Evolutionary conservation across 73 alveolate species (phyloP).

Genomic region (Paramecium bursaria): DNA sequence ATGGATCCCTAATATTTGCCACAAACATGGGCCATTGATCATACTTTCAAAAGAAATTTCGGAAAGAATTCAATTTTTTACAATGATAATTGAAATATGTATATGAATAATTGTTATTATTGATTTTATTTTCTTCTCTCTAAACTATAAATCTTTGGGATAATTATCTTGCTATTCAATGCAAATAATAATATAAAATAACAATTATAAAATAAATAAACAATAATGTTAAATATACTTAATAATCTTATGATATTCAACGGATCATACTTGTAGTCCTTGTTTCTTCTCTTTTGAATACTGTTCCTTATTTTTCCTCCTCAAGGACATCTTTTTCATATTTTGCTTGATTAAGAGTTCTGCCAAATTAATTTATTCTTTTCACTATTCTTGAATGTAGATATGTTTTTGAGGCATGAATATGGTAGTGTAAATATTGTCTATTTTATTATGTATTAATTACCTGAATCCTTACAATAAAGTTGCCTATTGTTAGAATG

Average conservation of each 20-base stretch:
- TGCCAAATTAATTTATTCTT: conserved; percentile 12
- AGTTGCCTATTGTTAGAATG: conserved; percentile 13
- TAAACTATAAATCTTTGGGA: no score
- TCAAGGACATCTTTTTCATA: conserved; percentile 33
- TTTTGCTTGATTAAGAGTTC: not conserved
- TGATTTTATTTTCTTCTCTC: no score
- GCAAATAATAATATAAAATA: no score
- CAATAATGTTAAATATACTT: no score
- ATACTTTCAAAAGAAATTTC: conserved; percentile 88
- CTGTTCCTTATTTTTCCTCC: no score
- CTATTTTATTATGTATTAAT: not conserved
- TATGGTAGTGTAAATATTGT: conserved; percentile 43
- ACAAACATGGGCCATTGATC: conserved; percentile 93
- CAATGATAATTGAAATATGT: not conserved
- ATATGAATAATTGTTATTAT: not conserved
- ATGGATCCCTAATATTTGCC: conserved; percentile 94
- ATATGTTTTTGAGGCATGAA: conserved; percentile 46
- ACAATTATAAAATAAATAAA: no score
- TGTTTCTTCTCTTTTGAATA: no score
- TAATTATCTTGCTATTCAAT: no score
- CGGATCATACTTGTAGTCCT: no score
- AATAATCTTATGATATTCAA: no score
- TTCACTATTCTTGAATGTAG: conserved; percentile 45
- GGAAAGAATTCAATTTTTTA: conserved; percentile 72
- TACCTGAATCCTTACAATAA: conserved; percentile 53